phyloP scores from a whole-genome alignment of 768 basidiomycete species.

The Panaeolus cyanescens region DNA sequence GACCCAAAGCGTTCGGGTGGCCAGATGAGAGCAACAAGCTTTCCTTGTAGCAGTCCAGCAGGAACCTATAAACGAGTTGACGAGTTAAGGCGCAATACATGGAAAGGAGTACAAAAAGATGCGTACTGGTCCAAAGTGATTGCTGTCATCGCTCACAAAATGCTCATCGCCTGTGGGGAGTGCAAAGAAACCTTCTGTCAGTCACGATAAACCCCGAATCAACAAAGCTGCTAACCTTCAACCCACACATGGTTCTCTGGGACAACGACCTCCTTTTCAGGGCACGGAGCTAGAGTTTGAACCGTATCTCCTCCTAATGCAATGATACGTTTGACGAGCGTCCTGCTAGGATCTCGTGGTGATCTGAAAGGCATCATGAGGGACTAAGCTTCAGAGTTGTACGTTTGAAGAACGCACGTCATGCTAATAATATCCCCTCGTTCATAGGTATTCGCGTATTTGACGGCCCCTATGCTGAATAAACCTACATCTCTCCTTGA shows the following conservation, averaged over 20 bases:
- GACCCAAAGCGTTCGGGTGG: slow-evolving; percentile 49
- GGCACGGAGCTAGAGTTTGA: slow-evolving; percentile 70
- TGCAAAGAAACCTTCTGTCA: neutral
- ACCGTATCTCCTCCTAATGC: slow-evolving; percentile 65
- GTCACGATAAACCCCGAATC: neutral
- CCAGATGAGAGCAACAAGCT: slow-evolving; percentile 51
- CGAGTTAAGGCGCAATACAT: neutral
- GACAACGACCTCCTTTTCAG: slow-evolving; percentile 50
- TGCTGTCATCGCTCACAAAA: slow-evolving; percentile 71
- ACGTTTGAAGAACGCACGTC: slow-evolving; percentile 36
- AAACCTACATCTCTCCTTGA: slow-evolving; percentile 60
- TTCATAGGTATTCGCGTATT: slow-evolving; percentile 33
- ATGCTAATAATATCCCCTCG: slow-evolving; percentile 71
- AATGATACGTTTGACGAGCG: slow-evolving; percentile 67
- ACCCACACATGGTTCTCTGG: slow-evolving; percentile 74
- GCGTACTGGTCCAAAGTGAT: slow-evolving; percentile 68
- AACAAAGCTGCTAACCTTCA: slow-evolving; percentile 49
- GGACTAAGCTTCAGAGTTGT: neutral
- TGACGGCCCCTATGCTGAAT: slow-evolving; percentile 55
- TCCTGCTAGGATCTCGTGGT: slow-evolving; percentile 51
- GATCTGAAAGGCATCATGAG: slow-evolving; percentile 42
- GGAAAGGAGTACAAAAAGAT: slow-evolving; percentile 2
- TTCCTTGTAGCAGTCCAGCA: slow-evolving; percentile 50
- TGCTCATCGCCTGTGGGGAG: slow-evolving; percentile 57
- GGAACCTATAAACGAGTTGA: slow-evolving; percentile 35